phyloP scores from a whole-genome alignment of 2,329 filamentous ascomycete genomes.

The Diaporthe sp. region DNA sequence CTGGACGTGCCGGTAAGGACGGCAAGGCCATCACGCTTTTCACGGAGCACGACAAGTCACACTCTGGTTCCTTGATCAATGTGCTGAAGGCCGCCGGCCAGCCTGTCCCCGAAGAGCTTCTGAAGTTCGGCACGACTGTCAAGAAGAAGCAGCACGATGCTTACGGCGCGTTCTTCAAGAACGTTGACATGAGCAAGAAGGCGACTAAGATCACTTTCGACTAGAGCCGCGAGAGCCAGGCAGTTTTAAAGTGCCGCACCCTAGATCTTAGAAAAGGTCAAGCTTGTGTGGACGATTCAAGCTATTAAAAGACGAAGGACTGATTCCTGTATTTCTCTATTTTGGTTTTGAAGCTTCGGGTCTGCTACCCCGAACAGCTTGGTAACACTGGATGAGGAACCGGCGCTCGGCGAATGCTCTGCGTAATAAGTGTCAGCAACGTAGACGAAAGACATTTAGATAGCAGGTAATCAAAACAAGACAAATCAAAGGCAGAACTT shows the following conservation, averaged over 20 bases:
- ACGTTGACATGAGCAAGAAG: conserved; percentile 84
- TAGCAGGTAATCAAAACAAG: neutral
- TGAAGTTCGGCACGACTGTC: conserved; percentile 97
- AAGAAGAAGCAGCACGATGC: conserved; percentile 98
- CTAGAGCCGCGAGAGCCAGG: conserved; percentile 44
- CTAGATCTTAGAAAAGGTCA: neutral
- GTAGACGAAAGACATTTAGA: conserved; percentile 42
- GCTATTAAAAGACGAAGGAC: neutral
- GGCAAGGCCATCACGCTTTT: conserved; percentile 94
- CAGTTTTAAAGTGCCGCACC: neutral
- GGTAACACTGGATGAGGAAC: conserved; percentile 65
- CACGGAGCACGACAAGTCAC: conserved; percentile 92
- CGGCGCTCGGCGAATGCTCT: conserved; percentile 67
- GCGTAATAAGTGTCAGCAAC: conserved; percentile 46
- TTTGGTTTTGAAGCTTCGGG: conserved; percentile 12
- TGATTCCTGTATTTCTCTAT: neutral
- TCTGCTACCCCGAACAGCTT: conserved; percentile 53
- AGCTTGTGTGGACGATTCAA: neutral
- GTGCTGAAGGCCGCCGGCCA: conserved; percentile 93
- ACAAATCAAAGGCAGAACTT: conserved; percentile 54
- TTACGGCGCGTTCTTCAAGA: conserved; percentile 96
- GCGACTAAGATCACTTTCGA: conserved; percentile 96
- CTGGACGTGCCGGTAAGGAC: conserved; percentile 90
- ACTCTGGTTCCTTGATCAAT: conserved; percentile 92
- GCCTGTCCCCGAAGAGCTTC: conserved; percentile 86